Conservation (phyloP, 164 flowering plant genomes). For the Kingdonia uniflora region DNA sequence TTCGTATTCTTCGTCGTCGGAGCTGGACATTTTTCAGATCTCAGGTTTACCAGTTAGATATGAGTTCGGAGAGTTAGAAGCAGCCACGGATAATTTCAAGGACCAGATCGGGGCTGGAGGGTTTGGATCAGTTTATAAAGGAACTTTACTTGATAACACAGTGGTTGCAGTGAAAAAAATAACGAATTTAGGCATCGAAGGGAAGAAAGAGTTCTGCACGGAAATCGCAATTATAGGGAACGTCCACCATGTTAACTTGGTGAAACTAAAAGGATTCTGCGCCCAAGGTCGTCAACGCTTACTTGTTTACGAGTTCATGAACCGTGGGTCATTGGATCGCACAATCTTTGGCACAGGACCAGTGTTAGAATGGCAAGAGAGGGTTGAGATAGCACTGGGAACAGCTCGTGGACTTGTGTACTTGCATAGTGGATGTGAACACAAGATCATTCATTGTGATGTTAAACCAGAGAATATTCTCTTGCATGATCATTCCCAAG, state of each 20-base stretch:
- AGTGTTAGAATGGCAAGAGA: slow-evolving; percentile 77
- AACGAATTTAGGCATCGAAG: slow-evolving; percentile 47
- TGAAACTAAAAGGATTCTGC: slow-evolving; percentile 67
- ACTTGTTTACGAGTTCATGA: slow-evolving; percentile 89
- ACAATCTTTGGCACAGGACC: slow-evolving; percentile 61
- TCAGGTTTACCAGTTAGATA: slow-evolving; percentile 76
- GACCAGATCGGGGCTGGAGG: slow-evolving; percentile 71
- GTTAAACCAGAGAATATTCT: slow-evolving; percentile 89
- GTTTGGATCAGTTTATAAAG: slow-evolving; percentile 75
- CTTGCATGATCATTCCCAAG: slow-evolving; percentile 52
- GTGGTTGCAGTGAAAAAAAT: slow-evolving; percentile 80
- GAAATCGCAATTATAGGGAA: slow-evolving; percentile 85
- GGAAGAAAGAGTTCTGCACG: slow-evolving; percentile 74
- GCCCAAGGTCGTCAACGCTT: slow-evolving; percentile 53
- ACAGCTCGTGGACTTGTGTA: slow-evolving; percentile 85
- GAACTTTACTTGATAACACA: slow-evolving; percentile 48
- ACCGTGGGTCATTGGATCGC: slow-evolving; percentile 63
- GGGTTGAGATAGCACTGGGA: slow-evolving; percentile 74
- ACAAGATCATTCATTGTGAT: slow-evolving; percentile 83
- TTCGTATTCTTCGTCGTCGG: slow-evolving; percentile 30
- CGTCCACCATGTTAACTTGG: slow-evolving; percentile 78
- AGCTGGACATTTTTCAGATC: slow-evolving; percentile 42
- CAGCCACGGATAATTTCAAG: slow-evolving; percentile 57
- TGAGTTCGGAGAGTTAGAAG: slow-evolving; percentile 47
- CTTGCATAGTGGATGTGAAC: slow-evolving; percentile 70